Base-by-base conservation (phyloP, 352 stramenopile species). In the Phytophthora hybrid region DNA sequence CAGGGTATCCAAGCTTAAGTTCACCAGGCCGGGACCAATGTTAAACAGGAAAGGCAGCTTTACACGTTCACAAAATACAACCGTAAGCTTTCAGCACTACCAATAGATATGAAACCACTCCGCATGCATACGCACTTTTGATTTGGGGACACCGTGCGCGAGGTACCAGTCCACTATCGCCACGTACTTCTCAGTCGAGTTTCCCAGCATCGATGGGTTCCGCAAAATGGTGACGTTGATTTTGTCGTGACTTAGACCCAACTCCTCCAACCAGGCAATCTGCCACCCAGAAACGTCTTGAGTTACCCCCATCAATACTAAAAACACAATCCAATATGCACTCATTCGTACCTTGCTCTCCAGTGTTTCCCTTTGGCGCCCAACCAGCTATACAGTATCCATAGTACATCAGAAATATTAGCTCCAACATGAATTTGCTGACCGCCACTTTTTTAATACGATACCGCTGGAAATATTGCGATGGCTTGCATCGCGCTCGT, bases 161-260 rank as follows among this genome's bases (percentile, higher is more conserved):
- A 69, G 39, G 19, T 64, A 70, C 63, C 63, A 70, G 13, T 70
- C 31, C 8, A 70, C n/a, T 0, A 70, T 26, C 4, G 54, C 44
- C 34, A 59, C 41, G 47, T 64, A 63, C 31, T 63, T 70, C 26
- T 56, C 29, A 32, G 59, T 57, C 18, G 62, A 49, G 18, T 46
- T 61, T 3, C 52, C 62, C 51, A 69, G 31, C 2, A 69, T 62
- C 52, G 39, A 62, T 16, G 62, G 62, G 46, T 19, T 26, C 3
- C 39, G 51, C 37, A 62, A 16, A 26, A 69, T 69, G 9, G 46
- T 47, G 18, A 11, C 26, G 55, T 69, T 69, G 52, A 69, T 62
- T 19, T 69, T 62, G 1, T 57, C 53, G 41, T 70, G 29, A 31
- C 63, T 64, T 9, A 70, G 53, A 10, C 63, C 63, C 8, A 70